Conservation (phyloP, 805 yeast genomes). For the Blastobotrys peoriensis region DNA sequence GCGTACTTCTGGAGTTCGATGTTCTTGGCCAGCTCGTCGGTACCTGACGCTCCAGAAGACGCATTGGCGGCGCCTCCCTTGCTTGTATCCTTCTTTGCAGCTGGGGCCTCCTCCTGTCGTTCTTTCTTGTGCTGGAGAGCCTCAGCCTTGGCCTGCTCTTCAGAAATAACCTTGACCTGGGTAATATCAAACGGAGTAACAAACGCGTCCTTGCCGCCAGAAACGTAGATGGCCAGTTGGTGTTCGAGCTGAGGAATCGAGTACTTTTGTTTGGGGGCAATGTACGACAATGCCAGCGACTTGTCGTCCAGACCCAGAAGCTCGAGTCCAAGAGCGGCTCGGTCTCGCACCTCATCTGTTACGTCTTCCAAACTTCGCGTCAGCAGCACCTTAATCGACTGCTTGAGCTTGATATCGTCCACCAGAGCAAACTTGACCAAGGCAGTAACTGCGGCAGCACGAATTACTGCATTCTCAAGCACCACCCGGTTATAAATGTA, state of each 20-base stretch:
- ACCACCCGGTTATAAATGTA: constrained; percentile 96
- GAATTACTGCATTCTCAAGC: constrained; percentile 87
- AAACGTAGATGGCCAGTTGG: constrained; percentile 65
- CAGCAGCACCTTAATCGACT: constrained; percentile 68
- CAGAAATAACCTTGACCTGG: constrained; percentile 48
- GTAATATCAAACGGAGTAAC: constrained; percentile 64
- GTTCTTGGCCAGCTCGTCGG: constrained; percentile 17
- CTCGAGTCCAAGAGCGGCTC: constrained; percentile 82
- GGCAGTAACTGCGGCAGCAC: constrained; percentile 94
- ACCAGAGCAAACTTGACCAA: constrained; percentile 83
- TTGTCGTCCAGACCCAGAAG: constrained; percentile 45
- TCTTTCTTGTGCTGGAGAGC: constrained; percentile 37
- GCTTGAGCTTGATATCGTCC: constrained; percentile 56
- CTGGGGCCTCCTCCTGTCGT: constrained; percentile 57
- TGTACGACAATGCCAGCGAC: constrained; percentile 38
- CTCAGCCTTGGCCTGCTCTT: constrained; percentile 34
- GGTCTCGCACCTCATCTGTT: constrained; percentile 97
- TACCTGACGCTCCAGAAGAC: constrained; percentile 17
- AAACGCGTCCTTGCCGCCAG: constrained; percentile 41
- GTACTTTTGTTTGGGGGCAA: constrained; percentile 62
- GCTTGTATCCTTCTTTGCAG: constrained; percentile 47
- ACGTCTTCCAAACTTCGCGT: constrained; percentile 78
- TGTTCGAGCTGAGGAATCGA: constrained; percentile 75
- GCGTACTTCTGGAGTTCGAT: constrained; percentile 40
- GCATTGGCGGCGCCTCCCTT: constrained; percentile 22